phyloP scores from a whole-genome alignment of 768 basidiomycete species.

The Pleurotus pulmonarius region DNA sequence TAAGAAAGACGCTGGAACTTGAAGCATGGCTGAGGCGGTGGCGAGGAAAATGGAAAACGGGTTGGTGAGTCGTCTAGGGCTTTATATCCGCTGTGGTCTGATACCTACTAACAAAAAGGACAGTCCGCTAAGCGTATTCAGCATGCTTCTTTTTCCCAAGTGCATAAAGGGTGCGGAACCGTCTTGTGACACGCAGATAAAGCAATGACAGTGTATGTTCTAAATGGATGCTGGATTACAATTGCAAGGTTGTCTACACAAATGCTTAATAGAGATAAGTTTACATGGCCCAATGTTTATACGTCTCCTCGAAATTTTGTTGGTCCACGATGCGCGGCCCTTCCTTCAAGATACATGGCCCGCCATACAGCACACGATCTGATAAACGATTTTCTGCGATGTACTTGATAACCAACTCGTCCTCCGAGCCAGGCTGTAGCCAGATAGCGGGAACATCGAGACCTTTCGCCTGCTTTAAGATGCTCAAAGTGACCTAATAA shows the following conservation, averaged over 20 bases:
- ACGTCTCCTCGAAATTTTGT: constrained; percentile 16
- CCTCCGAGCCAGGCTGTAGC: constrained; percentile 5
- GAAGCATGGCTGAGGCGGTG: not conserved
- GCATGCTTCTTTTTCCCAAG: constrained; percentile 6
- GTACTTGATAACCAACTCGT: constrained; percentile 2
- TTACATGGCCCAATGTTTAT: constrained; percentile 2
- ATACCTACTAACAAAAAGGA: not conserved
- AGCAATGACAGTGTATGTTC: not conserved
- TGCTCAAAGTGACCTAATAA: not conserved
- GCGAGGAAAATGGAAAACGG: not conserved
- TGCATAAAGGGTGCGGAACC: not conserved
- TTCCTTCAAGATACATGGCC: constrained; percentile 17
- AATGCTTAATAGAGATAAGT: not conserved
- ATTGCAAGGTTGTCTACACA: not conserved
- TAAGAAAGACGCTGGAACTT: not conserved
- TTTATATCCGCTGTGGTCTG: not conserved
- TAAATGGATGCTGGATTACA: not conserved
- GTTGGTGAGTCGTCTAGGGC: not conserved
- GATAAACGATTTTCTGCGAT: not conserved
- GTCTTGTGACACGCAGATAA: not conserved
- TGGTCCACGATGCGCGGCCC: constrained; percentile 14
- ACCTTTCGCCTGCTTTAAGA: constrained; percentile 1
- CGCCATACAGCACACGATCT: constrained; percentile 9
- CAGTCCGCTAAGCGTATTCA: not conserved
- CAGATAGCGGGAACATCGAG: not conserved